phyloP scores from a whole-genome alignment of 1,284 basidiomycete genomes.

The Irpex sp. region DNA sequence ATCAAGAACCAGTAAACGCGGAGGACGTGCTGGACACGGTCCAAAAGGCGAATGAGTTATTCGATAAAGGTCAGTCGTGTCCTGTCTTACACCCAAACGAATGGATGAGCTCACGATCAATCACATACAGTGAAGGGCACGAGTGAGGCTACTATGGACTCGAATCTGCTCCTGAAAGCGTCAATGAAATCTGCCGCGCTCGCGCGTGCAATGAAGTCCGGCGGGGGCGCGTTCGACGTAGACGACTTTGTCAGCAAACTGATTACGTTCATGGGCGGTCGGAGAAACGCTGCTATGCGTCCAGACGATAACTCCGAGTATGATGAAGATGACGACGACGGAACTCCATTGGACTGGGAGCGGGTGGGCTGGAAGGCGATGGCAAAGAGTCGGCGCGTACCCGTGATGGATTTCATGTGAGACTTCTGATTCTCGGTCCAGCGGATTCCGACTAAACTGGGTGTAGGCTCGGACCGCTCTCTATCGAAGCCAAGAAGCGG shows the following conservation, averaged over 20 bases:
- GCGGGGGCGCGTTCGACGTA: constrained; percentile 76
- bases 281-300: constrained; percentile 13
- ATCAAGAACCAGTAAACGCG: background rate
- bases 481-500: constrained; percentile 74
- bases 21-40: constrained; percentile 5
- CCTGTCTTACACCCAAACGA: background rate
- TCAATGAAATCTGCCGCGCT: constrained; percentile 73
- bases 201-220: constrained; percentile 83
- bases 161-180: constrained; percentile 64
- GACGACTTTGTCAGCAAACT: constrained; percentile 80
- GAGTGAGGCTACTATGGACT: constrained; percentile 79
- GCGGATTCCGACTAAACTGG: background rate
- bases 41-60: constrained; percentile 3
- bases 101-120: too few relatives aligned
- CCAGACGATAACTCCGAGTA: constrained; percentile 45
- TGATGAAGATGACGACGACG: constrained; percentile 36
- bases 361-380: constrained; percentile 71
- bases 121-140: constrained; percentile 64
- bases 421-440: constrained; percentile 15
- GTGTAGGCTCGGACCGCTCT: constrained; percentile 72
- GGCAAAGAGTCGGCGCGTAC: constrained; percentile 70
- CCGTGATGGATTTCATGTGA: constrained; percentile 78
- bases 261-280: constrained; percentile 39
- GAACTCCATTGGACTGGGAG: constrained; percentile 60
- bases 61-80: background rate